Conservation (phyloP, 371 early-diverging fungal species). For the Mucor piriformis region DNA sequence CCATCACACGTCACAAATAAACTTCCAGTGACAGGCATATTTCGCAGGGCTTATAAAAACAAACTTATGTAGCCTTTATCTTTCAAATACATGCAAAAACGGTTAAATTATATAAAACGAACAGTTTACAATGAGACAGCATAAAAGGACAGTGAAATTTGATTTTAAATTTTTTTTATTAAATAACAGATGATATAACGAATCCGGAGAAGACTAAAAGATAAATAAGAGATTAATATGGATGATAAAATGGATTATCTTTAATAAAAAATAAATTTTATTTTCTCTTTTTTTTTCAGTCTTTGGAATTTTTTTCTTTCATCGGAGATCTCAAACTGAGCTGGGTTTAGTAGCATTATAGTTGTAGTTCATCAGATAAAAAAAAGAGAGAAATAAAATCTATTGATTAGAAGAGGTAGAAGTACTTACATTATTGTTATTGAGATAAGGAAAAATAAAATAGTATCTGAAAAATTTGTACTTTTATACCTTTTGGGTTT, state of each 20-base stretch:
- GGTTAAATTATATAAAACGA: neutral
- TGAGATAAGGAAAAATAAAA: neutral
- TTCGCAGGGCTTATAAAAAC: too few relatives aligned
- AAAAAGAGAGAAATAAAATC: conserved; percentile 10
- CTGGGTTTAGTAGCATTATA: conserved; percentile 29
- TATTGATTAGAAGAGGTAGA: neutral
- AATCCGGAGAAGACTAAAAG: neutral
- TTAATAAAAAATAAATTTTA: conserved; percentile 4
- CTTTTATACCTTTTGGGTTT: conserved; percentile 2
- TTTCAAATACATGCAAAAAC: too few relatives aligned
- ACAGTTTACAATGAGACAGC: neutral
- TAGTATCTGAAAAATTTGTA: neutral
- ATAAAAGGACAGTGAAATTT: neutral
- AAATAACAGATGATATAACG: neutral
- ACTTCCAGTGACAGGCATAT: too few relatives aligned
- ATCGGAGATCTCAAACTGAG: conserved; percentile 29
- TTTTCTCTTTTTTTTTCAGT: conserved; percentile 15
- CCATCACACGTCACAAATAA: too few relatives aligned
- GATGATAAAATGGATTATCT: neutral
- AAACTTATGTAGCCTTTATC: too few relatives aligned
- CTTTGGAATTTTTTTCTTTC: conserved; percentile 18
- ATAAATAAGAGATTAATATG: conserved; percentile 1
- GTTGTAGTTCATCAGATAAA: conserved; percentile 24
- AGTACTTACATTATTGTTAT: conserved; percentile 10
- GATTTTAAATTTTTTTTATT: neutral